A percentile compares a stretch with the other conserved stretches of the same genome.
Conservation (phyloP, 106 monocot genomes). For the Vanilla planifolia region DNA sequence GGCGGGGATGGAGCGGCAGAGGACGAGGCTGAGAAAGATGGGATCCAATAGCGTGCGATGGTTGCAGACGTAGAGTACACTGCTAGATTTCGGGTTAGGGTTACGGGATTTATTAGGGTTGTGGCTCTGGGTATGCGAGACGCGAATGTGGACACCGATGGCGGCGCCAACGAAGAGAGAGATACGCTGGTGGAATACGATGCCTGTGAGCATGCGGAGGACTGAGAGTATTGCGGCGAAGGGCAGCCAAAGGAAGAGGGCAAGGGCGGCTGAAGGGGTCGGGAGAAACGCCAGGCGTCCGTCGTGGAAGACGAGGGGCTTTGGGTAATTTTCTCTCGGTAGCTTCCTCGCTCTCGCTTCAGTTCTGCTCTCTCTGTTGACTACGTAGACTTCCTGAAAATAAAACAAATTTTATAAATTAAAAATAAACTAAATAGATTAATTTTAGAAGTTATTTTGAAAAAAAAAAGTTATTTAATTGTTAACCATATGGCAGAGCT, state of each 20-base stretch:
- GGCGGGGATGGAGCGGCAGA: conserved; percentile 44
- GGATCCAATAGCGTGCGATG: conserved; percentile 80
- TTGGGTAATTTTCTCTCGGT: conserved; percentile 61
- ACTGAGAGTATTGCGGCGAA: conserved; percentile 32
- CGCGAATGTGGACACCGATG: conserved; percentile 30
- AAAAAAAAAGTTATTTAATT: too few species aligned
- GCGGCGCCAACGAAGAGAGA: conserved; percentile 10
- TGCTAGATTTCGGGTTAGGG: background rate
- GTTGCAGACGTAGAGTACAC: conserved; percentile 57
- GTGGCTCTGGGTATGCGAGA: background rate
- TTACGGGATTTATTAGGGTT: background rate
- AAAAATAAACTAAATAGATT: too few species aligned
- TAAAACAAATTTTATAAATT: too few species aligned
- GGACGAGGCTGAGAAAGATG: conserved; percentile 34
- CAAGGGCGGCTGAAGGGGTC: conserved; percentile 31
- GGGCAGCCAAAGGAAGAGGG: conserved; percentile 70
- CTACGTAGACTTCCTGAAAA: conserved; percentile 63
- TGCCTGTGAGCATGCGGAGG: conserved; percentile 27
- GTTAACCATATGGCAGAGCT: too few species aligned
- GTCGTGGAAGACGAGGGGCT: conserved; percentile 70
- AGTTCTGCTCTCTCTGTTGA: conserved; percentile 21
- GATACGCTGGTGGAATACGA: conserved; percentile 40
- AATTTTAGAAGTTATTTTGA: too few species aligned
- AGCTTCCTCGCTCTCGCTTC: conserved; percentile 8
- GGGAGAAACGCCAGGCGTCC: conserved; percentile 78